A percentile compares a stretch with the other conserved stretches of the same genome.
These are phyloP conservation scores for Trichomonascaceae sp. DNA, from an alignment of 1,139 yeast species.

Conservation along the genomic window DNA sequence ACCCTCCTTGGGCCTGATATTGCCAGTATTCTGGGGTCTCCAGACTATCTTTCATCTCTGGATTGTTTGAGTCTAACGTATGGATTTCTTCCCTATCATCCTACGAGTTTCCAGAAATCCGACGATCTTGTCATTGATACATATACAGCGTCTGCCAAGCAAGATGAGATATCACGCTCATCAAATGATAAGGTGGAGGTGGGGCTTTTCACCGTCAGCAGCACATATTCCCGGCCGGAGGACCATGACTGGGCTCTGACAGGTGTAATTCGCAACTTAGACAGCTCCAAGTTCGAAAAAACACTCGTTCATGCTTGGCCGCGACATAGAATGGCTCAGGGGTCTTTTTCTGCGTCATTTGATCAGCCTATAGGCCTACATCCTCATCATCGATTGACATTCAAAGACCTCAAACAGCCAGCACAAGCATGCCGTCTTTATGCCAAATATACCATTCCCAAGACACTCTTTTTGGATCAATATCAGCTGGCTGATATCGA, in stretches of 20 bases:
- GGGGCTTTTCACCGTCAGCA: constrained; percentile 21
- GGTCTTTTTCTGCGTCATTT: constrained; percentile 25
- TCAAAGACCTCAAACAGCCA: constrained; percentile 17
- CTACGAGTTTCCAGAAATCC: constrained; percentile 18
- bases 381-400: constrained; percentile 32
- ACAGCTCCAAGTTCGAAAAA: constrained; percentile 17
- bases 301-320: constrained; percentile 21
- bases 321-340: constrained; percentile 21
- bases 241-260: constrained; percentile 22
- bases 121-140: constrained; percentile 25
- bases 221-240: constrained; percentile 12
- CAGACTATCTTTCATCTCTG: constrained; percentile 9
- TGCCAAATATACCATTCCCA: constrained; percentile 36
- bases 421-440: constrained; percentile 35
- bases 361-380: constrained; percentile 42
- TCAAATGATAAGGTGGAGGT: constrained; percentile 21
- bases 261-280: constrained; percentile 24
- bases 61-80: constrained; percentile 23
- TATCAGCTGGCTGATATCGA: constrained; percentile 37
- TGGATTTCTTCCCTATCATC: constrained; percentile 22
- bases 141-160: constrained; percentile 15
- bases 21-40: neutral
- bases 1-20: neutral
- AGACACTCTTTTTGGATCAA: constrained; percentile 35
- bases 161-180: neutral